A percentile compares a stretch with the other conserved stretches of the same genome.
Conservation (phyloP, 345 rosid genomes). For the Nephelium lappaceum region DNA sequence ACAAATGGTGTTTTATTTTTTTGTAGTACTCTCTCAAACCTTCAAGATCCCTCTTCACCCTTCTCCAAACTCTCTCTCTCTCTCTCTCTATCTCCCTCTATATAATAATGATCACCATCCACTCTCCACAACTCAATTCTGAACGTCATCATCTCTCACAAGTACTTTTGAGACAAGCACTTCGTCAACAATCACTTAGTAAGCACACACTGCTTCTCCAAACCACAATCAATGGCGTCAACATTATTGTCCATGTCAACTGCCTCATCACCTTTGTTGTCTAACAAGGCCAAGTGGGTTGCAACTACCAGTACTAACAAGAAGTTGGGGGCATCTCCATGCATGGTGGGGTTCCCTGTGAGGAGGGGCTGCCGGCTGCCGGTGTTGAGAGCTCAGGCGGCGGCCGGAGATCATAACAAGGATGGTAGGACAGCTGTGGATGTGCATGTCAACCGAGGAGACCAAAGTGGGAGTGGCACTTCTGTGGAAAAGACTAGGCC, state of each 20-base stretch:
- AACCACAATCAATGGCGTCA: constrained; percentile 37
- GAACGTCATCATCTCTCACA: not conserved
- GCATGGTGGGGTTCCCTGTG: constrained; percentile 34
- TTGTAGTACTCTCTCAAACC: constrained; percentile 12
- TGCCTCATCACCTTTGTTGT: constrained; percentile 29
- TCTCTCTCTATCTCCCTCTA: constrained; percentile 5
- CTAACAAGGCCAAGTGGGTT: constrained; percentile 1
- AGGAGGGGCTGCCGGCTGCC: constrained; percentile 18
- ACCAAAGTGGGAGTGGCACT: constrained; percentile 29
- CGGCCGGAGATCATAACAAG: constrained; percentile 33
- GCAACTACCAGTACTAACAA: constrained; percentile 1
- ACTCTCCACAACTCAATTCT: not conserved
- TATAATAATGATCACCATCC: not conserved
- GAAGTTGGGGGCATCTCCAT: constrained; percentile 13
- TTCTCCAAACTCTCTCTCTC: constrained; percentile 7
- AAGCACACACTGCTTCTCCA: not conserved
- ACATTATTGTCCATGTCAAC: constrained; percentile 33
- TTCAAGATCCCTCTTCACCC: constrained; percentile 36
- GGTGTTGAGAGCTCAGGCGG: constrained; percentile 40
- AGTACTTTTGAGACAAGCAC: not conserved
- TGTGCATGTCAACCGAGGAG: constrained; percentile 47
- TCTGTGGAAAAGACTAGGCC: constrained; percentile 51
- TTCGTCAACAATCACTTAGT: not conserved
- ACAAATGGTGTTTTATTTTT: constrained; percentile 11
- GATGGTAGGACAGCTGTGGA: constrained; percentile 44